Evolutionary conservation across 129 eudicot species (phyloP).

Genomic region (Scalesia atractyloides): DNA sequence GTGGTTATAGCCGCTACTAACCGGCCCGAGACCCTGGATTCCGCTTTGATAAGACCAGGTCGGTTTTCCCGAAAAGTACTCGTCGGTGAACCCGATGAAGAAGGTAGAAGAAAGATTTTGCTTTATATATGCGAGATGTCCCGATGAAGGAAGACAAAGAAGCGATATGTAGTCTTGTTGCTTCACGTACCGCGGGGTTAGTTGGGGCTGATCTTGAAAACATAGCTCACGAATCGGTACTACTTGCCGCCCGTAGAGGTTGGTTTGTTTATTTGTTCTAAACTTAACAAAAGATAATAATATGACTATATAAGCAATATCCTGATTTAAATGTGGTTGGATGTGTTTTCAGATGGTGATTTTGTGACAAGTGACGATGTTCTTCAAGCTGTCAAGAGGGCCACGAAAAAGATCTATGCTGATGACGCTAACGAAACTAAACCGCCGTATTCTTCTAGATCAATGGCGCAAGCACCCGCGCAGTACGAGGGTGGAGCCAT

Average conservation of each 20-base stretch:
- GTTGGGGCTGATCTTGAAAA: constrained; percentile 69
- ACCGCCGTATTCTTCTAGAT: constrained; percentile 23
- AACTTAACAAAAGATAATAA: background rate
- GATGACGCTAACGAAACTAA: constrained; percentile 7
- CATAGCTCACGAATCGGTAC: constrained; percentile 52
- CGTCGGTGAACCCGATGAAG: constrained; percentile 57
- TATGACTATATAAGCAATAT: background rate
- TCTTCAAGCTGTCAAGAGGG: constrained; percentile 51
- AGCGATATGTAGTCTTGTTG: constrained; percentile 47
- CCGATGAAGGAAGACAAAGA: constrained; percentile 50
- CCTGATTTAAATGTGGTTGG: background rate
- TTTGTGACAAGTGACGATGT: constrained; percentile 47
- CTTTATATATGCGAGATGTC: constrained; percentile 44
- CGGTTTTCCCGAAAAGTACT: constrained; percentile 55
- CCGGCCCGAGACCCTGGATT: constrained; percentile 51
- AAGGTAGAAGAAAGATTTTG: constrained; percentile 47
- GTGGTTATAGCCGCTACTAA: constrained; percentile 59
- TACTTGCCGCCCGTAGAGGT: constrained; percentile 70
- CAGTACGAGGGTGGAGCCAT: constrained; percentile 29
- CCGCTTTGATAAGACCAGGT: constrained; percentile 55
- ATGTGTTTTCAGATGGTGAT: constrained; percentile 38
- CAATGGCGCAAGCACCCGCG: constrained; percentile 29
- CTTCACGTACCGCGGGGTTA: constrained; percentile 43
- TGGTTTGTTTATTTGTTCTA: constrained; percentile 27
- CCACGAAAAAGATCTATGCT: constrained; percentile 35